A percentile compares a stretch with the other conserved stretches of the same genome.
phyloP scores from a whole-genome alignment of 1,284 basidiomycete species.

The Amylostereum chailletii region DNA sequence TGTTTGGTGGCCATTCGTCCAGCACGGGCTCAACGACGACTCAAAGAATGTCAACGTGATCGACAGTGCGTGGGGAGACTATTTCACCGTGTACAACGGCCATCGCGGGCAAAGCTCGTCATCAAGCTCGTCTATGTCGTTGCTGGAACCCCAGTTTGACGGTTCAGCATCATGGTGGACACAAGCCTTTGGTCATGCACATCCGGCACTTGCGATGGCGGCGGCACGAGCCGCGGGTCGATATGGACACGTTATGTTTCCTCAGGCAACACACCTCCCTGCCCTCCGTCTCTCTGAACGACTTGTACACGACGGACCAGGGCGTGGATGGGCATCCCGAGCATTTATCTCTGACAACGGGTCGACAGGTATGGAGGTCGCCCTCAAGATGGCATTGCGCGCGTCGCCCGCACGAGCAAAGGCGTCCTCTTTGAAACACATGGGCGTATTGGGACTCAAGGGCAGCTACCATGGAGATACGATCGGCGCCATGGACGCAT shows the following conservation, averaged over 20 bases:
- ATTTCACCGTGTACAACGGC: constrained; percentile 65
- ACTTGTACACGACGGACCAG: constrained; percentile 63
- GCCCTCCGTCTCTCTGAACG: constrained; percentile 75
- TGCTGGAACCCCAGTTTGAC: constrained; percentile 74
- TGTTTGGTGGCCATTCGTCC: constrained; percentile 98
- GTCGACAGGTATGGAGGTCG: constrained; percentile 93
- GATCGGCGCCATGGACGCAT: constrained; percentile 96
- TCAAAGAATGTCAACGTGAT: constrained; percentile 80
- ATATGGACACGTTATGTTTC: constrained; percentile 97
- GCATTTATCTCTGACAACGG: constrained; percentile 95
- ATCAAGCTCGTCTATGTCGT: constrained; percentile 20
- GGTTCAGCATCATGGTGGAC: constrained; percentile 99
- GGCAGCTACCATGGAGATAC: constrained; percentile 99
- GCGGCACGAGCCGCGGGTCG: constrained; percentile 87
- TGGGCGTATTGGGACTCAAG: constrained; percentile 82
- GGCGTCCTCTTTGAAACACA: constrained; percentile 36
- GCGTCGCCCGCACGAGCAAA: constrained; percentile 48
- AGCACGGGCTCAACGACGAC: constrained; percentile 70
- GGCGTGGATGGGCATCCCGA: constrained; percentile 82
- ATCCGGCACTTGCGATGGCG: constrained; percentile 73
- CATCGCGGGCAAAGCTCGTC: constrained; percentile 12
- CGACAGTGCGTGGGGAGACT: constrained; percentile 86
- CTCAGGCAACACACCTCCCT: constrained; percentile 79
- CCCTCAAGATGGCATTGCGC: constrained; percentile 93
- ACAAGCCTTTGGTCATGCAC: constrained; percentile 83